Evolutionary conservation across 768 basidiomycete species (phyloP), one percentile per base, ranked within the genome.

Genomic region (Zangia roseola): DNA sequence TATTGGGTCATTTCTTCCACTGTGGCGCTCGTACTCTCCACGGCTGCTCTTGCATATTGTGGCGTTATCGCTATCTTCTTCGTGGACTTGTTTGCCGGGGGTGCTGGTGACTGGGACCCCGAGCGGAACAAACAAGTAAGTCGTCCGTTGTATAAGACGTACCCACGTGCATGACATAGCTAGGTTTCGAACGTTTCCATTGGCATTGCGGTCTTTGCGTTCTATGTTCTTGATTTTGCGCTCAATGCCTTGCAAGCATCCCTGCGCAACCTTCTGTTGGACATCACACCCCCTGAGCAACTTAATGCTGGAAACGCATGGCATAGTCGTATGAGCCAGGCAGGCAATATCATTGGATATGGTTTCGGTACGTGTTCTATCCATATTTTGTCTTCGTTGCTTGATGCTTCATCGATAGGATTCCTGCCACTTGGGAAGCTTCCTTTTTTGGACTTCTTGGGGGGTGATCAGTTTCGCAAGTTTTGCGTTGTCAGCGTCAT

Each of bases 201-300:
- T 48, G 81, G 76, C 42, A 81, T 97, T 43, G 97, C 94, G 2
- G 80, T 99, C 23, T 74, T 85, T 20, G 86, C 89, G 0, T 98
- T 99, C 71, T 99, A 97, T 63, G 67, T 94, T 40, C 77, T 99
- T 28, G 97, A 99, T 69, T 99, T 99, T 63, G 91, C 93, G n/a
- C 77, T 99, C 49, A 99, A 99, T 67, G 97, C 91, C 5, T 70
- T 95, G 39, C 92, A 95, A 76, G 91, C 91, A 3, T 95, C 93
- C 10, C 74, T 97, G 28, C 77, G 94, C 42, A 97, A 97, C 68
- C 81, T 99, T n/a, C 76, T 97, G 12, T 77, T 99, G 50, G 97
- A 99, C 64, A 72, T 95, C 43, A 82, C 91, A 0, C 94, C 97
- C 6, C 81, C 90, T 13, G 81, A 85, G 53, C 95, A 97, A 66